Base-by-base conservation (phyloP, 768 basidiomycete genomes). In the Lactarius sanguifluus region DNA sequence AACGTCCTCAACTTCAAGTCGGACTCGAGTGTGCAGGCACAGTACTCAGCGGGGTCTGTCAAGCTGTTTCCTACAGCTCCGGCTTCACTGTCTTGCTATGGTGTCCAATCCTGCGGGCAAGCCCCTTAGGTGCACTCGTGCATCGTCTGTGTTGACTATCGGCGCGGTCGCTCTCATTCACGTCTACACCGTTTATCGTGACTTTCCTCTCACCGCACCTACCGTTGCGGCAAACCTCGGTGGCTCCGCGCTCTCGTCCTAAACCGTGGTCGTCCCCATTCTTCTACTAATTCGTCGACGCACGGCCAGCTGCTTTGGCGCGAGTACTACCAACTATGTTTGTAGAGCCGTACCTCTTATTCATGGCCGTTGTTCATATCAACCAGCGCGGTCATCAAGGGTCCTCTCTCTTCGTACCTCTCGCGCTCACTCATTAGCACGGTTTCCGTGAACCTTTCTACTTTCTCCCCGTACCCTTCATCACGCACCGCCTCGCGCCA, bases 151-250 rank as follows among this genome's bases (percentile, higher is more conserved):
- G 20, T 73, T 93, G 43, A 89, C 85, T 9, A 5, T 30, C 30
- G 30, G 30, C 30, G 30, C 5, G 30, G 30, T 7, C 30, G 30
- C 30, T 32, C 30, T 76, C 20, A 79, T 88, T 0, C 90, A 93
- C 77, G 81, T 80, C 9, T 86, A 81, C 90, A 2, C 88, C 92
- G 9, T 90, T 94, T 72, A 87, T 95, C 45, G 79, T 85, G 10
- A 86, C 86, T 0, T 95, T 94, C 72, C 77, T 94, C 5, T 95
- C 15, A 81, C 86, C 1, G 89, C 92, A 3, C 94, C 94, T 83
- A 7, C 30, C 30, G 30, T 32, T 2, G 75, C 88, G 3, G 92
- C 91, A 3, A 88, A 81, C 62, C 57, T 92, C 0, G 92, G 63
- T 55, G 91, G 92, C 0, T 83, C 88, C 1, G 79, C 77, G 15